Conservation (phyloP, 352 stramenopile species). For the Phytopythium helicoides region DNA sequence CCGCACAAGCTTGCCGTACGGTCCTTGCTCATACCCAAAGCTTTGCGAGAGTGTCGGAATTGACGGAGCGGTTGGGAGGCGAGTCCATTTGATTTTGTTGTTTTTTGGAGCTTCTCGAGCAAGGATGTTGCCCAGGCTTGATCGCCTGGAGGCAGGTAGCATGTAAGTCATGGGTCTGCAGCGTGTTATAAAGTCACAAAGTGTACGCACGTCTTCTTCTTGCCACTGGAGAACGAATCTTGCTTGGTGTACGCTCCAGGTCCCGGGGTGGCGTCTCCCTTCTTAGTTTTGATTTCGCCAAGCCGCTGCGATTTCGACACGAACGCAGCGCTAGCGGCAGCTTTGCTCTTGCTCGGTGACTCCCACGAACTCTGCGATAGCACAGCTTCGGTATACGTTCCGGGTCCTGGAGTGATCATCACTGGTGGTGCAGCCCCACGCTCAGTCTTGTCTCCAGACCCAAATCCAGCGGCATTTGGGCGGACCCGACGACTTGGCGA, state of each 20-base stretch:
- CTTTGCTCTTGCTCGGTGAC: constrained; percentile 50
- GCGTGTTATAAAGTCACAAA: background rate
- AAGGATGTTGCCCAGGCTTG: constrained; percentile 25
- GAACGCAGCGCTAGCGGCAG: constrained; percentile 32
- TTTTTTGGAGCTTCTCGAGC: constrained; percentile 26
- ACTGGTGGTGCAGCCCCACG: constrained; percentile 28
- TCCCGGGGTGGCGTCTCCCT: constrained; percentile 40
- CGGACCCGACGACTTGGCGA: constrained; percentile 28
- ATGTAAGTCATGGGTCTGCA: background rate
- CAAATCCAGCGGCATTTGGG: constrained; percentile 60
- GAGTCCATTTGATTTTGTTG: constrained; percentile 63
- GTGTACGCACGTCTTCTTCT: constrained; percentile 37
- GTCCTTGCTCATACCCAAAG: constrained; percentile 75
- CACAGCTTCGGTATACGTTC: constrained; percentile 30
- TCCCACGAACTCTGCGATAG: constrained; percentile 49
- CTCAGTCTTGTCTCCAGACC: constrained; percentile 44
- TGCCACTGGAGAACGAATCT: constrained; percentile 36
- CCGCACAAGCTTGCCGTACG: constrained; percentile 68
- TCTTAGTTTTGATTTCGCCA: constrained; percentile 23
- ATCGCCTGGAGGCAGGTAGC: constrained; percentile 10
- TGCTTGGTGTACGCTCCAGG: constrained; percentile 56
- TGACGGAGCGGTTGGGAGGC: constrained; percentile 65
- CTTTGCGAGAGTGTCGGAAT: constrained; percentile 73
- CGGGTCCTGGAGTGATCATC: constrained; percentile 60
- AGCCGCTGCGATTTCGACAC: constrained; percentile 55